Evolutionary conservation across 75 land plant genomes (phyloP).

Genomic region (Sequoia sempervirens): DNA sequence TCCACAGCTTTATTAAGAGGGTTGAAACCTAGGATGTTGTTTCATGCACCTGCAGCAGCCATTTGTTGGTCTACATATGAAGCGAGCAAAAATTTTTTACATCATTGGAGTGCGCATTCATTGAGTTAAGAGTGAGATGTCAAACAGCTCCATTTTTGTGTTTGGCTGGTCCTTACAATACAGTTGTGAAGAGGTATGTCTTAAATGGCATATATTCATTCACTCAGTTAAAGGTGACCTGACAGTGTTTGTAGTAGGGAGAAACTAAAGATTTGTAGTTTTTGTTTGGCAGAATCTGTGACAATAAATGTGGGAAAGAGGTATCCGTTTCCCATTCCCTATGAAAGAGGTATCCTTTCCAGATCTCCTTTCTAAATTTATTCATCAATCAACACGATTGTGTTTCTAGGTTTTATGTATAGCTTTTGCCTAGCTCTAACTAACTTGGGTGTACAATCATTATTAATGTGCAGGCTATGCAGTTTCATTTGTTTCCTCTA

Average conservation of each 20-base stretch:
- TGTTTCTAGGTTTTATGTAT: background rate
- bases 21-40: constrained; percentile 30
- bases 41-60: constrained; percentile 52
- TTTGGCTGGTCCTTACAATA: background rate
- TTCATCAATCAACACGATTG: background rate
- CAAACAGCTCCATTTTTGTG: background rate
- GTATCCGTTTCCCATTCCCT: background rate
- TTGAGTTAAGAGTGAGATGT: background rate
- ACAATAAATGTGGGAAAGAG: background rate
- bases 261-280: constrained; percentile 1
- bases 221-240: background rate
- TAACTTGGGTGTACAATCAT: background rate
- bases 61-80: constrained; percentile 54
- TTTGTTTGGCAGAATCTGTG: background rate
- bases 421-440: background rate
- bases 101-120: background rate
- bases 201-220: background rate
- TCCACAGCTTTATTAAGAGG: constrained; percentile 26
- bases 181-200: background rate
- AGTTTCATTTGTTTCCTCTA: background rate
- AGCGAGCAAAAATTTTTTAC: constrained; percentile 38
- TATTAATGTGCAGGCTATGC: background rate
- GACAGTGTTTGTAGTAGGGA: no score
- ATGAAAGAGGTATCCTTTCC: background rate
- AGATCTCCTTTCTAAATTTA: background rate